Evolutionary conservation across 1,284 basidiomycete species (phyloP), one percentile per base, ranked within the genome.

Genomic region (Sphaerobolus stellatus): DNA sequence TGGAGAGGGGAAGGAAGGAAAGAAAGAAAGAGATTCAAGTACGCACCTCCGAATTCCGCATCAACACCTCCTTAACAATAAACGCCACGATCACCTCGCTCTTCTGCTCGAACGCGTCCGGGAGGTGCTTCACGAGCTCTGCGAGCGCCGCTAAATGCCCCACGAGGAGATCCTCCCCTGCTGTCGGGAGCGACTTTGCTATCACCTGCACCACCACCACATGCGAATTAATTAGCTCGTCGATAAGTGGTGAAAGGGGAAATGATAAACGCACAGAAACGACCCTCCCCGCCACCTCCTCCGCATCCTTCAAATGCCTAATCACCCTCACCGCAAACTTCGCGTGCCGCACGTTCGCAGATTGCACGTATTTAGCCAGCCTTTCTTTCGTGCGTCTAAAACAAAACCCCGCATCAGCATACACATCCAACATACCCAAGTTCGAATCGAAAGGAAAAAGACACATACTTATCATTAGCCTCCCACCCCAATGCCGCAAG

Each of bases 251-350:
- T 9, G 11, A 41, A 28, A 44, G 52, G 28, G 22, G 31, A 58
- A 22, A 49, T 11, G 7, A 31, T n/a, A 14, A 2, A 69, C 79
- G 56, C 58, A 94, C 94, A 59, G 89, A 81, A 43, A 92, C 77
- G 2, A 90, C 71, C 11, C 81, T 71, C 0, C 62, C 62, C 58
- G 84, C 84, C 0, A 79, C 58, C 1, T 79, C 75, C 4, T 81
- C 76, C 13, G 76, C 73, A 38, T 83, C 75, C 56, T 80, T 82
- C 40, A 76, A 75, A 59, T 79, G 77, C 0, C 88, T 83, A 8
- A 98, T 64, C 46, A 94, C 74, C 24, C 93, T 83, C 1, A 91
- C 84, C 0, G 94, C 92, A 68, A 92, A 95, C 69, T 98, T 98
- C 20, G 94, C 90, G 63, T 90, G 85, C 18, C 82, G 76, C 18